Evolutionary conservation across 768 basidiomycete species (phyloP), one percentile per base, ranked within the genome.

Genomic region (Butyriboletus loyo): DNA sequence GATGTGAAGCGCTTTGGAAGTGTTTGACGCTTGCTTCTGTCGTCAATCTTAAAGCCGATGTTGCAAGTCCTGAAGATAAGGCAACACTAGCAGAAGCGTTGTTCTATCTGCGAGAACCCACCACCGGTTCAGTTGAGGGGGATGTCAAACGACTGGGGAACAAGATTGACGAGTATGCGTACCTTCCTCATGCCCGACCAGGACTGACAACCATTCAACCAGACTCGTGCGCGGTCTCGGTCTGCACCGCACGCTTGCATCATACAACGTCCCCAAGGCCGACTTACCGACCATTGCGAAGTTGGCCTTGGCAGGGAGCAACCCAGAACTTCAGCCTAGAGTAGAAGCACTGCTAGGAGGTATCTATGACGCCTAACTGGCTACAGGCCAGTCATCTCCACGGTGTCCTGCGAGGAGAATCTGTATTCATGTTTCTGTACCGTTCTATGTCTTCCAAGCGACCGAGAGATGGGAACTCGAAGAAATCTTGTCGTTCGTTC

Each of bases 21-120:
- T 89, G 88, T 65, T 72, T 89, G 48, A 89, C 87, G 7, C 77
- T 90, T 22, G 78, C 82, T 5, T 78, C 86, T 1, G 83, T 83
- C 28, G 80, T 89, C 17, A 72, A 65, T 1, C 67, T 88, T 22
- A 79, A 86, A 66, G 77, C 85, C 1, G 76, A 81, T 53, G 64
- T 77, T 22, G 83, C 79, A 5, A 79, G 80, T 3, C 65, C 77
- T n/a, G 79, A 83, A 49, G 78, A 88, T 63, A 88, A 87, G 65
- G 75, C 80, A 53, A 74, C 70, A 52, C 76, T 88, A 3, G 80
- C 85, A 5, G 69, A 72, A 30, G 70, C 80, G 1, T 66, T 89
- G 27, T 82, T 80, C 62, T 81, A 86, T 60, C 72, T 89, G 22
- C 72, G 71, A 24, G 71, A 82, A 52, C 76, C 84, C 3, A 76